phyloP scores from a whole-genome alignment of 148 eudicot genomes.

The Bassia scoparia region DNA sequence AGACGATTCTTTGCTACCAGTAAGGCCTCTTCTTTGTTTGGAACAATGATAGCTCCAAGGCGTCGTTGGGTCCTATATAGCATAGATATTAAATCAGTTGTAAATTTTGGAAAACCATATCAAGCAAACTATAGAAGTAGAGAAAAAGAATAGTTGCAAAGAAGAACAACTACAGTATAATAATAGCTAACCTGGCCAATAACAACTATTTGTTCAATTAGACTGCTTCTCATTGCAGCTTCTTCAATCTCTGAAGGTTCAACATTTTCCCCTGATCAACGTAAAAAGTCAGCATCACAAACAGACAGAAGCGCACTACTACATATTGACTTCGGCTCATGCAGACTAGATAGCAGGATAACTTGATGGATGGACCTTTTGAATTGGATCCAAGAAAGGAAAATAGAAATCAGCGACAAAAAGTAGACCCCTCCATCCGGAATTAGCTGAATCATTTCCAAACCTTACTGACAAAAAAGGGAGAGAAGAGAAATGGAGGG shows the following conservation, averaged over 20 bases:
- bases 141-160: background rate
- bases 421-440: too few relatives aligned
- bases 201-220: constrained; percentile 81
- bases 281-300: constrained; percentile 6
- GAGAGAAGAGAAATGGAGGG: too few relatives aligned
- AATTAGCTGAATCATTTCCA: too few relatives aligned
- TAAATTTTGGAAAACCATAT: background rate
- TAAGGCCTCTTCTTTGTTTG: constrained; percentile 71
- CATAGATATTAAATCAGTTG: background rate
- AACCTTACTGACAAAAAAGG: too few relatives aligned
- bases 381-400: too few relatives aligned
- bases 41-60: constrained; percentile 87
- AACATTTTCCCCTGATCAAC: constrained; percentile 76
- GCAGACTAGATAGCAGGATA: too few relatives aligned
- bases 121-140: background rate
- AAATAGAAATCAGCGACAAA: too few relatives aligned
- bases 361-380: too few relatives aligned
- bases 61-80: constrained; percentile 75
- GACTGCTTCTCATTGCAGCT: constrained; percentile 80
- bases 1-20: constrained; percentile 48
- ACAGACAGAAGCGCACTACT: background rate
- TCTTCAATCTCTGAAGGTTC: constrained; percentile 93
- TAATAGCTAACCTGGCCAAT: constrained; percentile 71
- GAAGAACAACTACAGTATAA: background rate
- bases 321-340: too few relatives aligned